A percentile compares a stretch with the other conserved stretches of the same genome.
These are phyloP conservation scores for Brassica nigra DNA, from an alignment of 345 rosid species.

Conservation along the genomic window DNA sequence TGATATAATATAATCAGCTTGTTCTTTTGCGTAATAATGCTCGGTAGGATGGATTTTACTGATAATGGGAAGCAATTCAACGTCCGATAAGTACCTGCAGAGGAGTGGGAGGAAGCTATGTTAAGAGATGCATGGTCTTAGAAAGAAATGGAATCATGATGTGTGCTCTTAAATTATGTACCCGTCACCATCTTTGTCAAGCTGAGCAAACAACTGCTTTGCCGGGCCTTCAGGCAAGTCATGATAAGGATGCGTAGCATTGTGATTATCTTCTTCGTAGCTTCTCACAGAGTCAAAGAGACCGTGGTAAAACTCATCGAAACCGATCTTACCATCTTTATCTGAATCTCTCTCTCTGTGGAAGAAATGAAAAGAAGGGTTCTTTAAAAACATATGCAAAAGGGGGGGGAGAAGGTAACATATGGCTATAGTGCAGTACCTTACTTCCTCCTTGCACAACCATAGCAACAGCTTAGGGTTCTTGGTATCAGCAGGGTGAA, in stretches of 20 bases:
- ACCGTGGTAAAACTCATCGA: constrained; percentile 85
- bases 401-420: background rate
- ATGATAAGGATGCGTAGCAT: constrained; percentile 59
- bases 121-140: constrained; percentile 11
- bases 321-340: constrained; percentile 83
- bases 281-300: constrained; percentile 85
- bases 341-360: constrained; percentile 90
- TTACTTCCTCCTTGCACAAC: constrained; percentile 95
- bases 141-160: constrained; percentile 14
- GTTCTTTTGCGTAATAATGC: constrained; percentile 90
- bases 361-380: background rate
- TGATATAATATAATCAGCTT: constrained; percentile 83
- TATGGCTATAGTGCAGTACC: constrained; percentile 47
- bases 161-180: constrained; percentile 26
- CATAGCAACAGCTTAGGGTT: constrained; percentile 72
- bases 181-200: constrained; percentile 93
- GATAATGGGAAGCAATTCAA: constrained; percentile 73
- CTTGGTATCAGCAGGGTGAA: constrained; percentile 96
- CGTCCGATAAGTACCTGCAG: constrained; percentile 67
- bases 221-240: constrained; percentile 79
- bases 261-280: constrained; percentile 80
- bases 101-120: constrained; percentile 14
- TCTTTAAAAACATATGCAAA: background rate
- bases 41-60: constrained; percentile 94
- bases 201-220: constrained; percentile 66